A percentile compares a stretch with the other conserved stretches of the same genome.
Evolutionary conservation across 2,329 filamentous ascomycete species (phyloP).

Genomic region (Verruconis gallopava): DNA sequence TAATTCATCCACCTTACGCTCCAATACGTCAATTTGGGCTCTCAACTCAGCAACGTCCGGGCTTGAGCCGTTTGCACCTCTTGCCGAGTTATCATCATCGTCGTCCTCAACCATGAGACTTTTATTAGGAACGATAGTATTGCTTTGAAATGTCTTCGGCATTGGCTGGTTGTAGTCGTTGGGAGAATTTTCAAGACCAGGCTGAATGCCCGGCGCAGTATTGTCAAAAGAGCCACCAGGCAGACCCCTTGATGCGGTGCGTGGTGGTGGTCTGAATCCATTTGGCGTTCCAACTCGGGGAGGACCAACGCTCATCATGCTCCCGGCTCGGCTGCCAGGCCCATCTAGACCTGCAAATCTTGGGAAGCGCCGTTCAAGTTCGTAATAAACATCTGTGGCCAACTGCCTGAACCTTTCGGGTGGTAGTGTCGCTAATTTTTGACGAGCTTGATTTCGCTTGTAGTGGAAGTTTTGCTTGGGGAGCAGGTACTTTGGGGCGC

Average conservation of each 20-base stretch:
- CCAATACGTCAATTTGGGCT: constrained; percentile 59
- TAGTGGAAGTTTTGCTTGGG: constrained; percentile 89
- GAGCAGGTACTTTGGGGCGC: constrained; percentile 49
- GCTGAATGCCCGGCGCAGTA: constrained; percentile 22
- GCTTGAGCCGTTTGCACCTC: constrained; percentile 17
- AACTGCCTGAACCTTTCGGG: constrained; percentile 79
- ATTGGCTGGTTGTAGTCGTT: constrained; percentile 63
- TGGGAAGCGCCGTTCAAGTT: constrained; percentile 82
- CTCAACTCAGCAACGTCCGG: constrained; percentile 70
- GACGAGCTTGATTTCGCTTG: constrained; percentile 93
- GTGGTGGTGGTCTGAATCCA: constrained; percentile 7
- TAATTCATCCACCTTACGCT: constrained; percentile 58
- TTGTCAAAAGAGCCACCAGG: neutral
- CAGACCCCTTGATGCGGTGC: constrained; percentile 5
- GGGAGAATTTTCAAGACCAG: constrained; percentile 13
- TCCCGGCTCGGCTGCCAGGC: constrained; percentile 50
- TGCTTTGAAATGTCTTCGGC: constrained; percentile 84
- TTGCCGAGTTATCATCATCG: constrained; percentile 46
- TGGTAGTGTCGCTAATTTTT: constrained; percentile 83
- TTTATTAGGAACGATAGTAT: constrained; percentile 95
- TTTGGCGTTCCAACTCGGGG: neutral
- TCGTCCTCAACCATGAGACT: constrained; percentile 96
- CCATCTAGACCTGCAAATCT: constrained; percentile 48
- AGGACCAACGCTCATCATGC: constrained; percentile 25
- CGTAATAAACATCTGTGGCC: constrained; percentile 90